Percentiles rank a stretch among this genome's conserved stretches.
Conservation (phyloP, 2,329 filamentous ascomycete species). For the Botrytis sinoallii region DNA sequence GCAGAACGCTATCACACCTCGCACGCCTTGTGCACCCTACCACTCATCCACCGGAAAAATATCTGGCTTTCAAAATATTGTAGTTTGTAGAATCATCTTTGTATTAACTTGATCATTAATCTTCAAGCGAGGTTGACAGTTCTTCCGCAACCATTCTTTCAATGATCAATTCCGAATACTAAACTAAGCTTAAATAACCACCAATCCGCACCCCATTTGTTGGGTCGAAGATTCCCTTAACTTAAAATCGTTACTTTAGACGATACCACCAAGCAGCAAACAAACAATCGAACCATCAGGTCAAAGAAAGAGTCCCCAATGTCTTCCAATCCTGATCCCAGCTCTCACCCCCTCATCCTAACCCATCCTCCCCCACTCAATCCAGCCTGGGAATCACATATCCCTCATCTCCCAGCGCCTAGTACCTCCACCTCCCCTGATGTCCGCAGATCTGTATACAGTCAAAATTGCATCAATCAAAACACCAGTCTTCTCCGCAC, state of each 20-base stretch:
- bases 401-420: slow-evolving; percentile 1
- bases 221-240: background rate
- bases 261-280: background rate
- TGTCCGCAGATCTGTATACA: slow-evolving; percentile 38
- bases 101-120: no score
- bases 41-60: background rate
- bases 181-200: background rate
- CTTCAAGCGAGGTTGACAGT: background rate
- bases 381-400: slow-evolving; percentile 11
- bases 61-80: background rate
- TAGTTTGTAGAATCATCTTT: background rate
- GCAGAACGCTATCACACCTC: background rate
- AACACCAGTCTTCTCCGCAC: slow-evolving; percentile 40
- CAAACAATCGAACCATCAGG: background rate
- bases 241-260: background rate
- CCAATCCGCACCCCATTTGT: background rate
- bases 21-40: background rate
- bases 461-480: slow-evolving; percentile 41
- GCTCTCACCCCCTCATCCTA: background rate
- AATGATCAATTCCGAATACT: background rate
- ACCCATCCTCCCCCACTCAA: slow-evolving; percentile 8
- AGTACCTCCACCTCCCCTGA: background rate
- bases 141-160: background rate
- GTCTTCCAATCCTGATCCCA: background rate
- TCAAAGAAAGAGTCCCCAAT: background rate